Evolutionary conservation across 2,329 filamentous ascomycete species (phyloP).

Genomic region (Fusarium globosum): DNA sequence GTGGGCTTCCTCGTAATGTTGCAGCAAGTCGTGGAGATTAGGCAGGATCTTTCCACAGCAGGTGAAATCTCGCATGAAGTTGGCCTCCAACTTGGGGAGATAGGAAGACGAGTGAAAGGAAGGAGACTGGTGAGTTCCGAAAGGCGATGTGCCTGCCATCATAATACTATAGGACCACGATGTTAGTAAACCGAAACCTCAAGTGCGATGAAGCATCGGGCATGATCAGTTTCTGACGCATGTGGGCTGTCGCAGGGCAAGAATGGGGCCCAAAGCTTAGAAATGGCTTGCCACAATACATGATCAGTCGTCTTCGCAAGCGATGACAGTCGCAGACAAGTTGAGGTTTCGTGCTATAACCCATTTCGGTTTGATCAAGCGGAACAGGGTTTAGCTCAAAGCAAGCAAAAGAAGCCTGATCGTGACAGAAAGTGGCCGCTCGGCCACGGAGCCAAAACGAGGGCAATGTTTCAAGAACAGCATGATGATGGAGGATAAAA

Average conservation of each 20-base stretch:
- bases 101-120: conserved; percentile 98
- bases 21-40: conserved; percentile 91
- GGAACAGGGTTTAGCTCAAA: not conserved
- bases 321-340: not conserved
- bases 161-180: conserved; percentile 73
- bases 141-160: conserved; percentile 97
- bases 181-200: conserved; percentile 38
- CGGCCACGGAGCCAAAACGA: conserved; percentile 5
- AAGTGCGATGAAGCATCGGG: not conserved
- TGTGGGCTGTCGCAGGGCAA: conserved; percentile 27
- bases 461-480: conserved; percentile 8
- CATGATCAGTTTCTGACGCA: conserved; percentile 24
- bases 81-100: conserved; percentile 93
- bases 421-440: not conserved
- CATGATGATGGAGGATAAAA: not conserved
- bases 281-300: conserved; percentile 40
- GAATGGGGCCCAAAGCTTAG: conserved; percentile 33
- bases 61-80: conserved; percentile 97
- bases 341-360: not conserved
- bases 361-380: not conserved
- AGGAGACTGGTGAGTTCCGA: conserved; percentile 82
- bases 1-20: conserved; percentile 97
- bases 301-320: conserved; percentile 12
- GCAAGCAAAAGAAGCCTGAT: not conserved
- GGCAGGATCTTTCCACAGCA: conserved; percentile 92